phyloP scores from a whole-genome alignment of 345 rosid genomes.

The Salix arbutifolia region DNA sequence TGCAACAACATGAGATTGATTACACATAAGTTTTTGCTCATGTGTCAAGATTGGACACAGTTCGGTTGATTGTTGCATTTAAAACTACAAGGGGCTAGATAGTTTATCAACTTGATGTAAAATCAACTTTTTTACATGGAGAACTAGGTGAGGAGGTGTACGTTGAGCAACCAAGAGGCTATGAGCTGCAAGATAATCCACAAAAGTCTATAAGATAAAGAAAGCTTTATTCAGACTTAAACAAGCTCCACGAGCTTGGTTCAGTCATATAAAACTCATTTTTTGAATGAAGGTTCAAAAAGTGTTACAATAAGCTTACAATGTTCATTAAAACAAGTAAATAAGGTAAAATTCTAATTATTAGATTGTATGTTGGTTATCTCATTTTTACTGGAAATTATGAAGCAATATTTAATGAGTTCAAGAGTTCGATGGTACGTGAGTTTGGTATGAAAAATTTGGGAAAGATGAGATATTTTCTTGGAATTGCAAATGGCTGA shows the following conservation, averaged over 20 bases:
- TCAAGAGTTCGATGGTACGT: not conserved
- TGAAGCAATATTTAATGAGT: not conserved
- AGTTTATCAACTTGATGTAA: slow-evolving; percentile 1
- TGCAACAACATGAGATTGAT: too few species aligned
- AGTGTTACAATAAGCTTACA: not conserved
- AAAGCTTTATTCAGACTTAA: not conserved
- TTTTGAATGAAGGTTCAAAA: not conserved
- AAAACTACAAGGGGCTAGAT: not conserved
- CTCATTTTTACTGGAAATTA: not conserved
- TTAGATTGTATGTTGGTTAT: not conserved
- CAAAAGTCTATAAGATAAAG: not conserved
- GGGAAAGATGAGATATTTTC: too few species aligned
- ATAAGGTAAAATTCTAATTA: not conserved
- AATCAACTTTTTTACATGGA: not conserved
- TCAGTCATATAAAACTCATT: not conserved
- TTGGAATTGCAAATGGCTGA: not conserved
- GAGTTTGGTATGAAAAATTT: not conserved
- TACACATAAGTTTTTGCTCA: not conserved
- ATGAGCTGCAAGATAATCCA: not conserved
- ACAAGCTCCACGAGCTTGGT: not conserved
- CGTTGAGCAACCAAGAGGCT: not conserved
- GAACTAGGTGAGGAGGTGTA: not conserved
- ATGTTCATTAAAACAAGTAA: not conserved
- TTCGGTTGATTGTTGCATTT: not conserved
- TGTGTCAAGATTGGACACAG: not conserved